A percentile compares a stretch with the other conserved stretches of the same genome.
Conservation (phyloP, 2,329 filamentous ascomycete genomes). For the Fusarium setosum region DNA sequence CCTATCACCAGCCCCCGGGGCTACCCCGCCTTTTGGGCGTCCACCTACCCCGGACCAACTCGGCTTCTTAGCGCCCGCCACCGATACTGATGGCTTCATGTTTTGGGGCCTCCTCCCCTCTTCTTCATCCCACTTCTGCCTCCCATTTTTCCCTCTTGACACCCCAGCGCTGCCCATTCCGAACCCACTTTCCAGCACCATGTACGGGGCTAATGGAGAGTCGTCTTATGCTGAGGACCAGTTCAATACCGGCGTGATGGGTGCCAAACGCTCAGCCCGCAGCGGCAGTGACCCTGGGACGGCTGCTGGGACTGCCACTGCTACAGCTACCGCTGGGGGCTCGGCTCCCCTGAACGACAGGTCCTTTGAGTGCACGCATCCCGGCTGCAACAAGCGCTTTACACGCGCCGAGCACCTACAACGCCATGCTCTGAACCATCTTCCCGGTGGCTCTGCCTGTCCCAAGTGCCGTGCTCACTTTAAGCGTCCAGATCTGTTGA, state of each 20-base stretch:
- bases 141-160: background rate
- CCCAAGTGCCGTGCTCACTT: constrained; percentile 70
- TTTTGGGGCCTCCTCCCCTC: background rate
- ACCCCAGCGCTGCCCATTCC: background rate
- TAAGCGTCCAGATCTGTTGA: constrained; percentile 65
- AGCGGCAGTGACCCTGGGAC: background rate
- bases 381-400: constrained; percentile 63
- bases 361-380: constrained; percentile 52
- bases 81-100: background rate
- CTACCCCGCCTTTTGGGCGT: too few relatives aligned
- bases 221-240: background rate
- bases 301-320: background rate
- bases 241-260: background rate
- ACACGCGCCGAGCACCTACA: constrained; percentile 69
- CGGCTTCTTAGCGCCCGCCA: background rate
- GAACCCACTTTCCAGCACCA: background rate
- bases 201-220: background rate
- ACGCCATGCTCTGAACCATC: constrained; percentile 68
- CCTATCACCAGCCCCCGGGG: too few relatives aligned
- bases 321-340: background rate
- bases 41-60: too few relatives aligned
- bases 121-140: constrained; percentile 1
- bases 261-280: background rate
- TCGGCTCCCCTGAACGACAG: constrained; percentile 19
- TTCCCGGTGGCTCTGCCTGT: constrained; percentile 65